These are phyloP conservation scores for Rhizopogon vinicolor DNA, from an alignment of 768 basidiomycete species.

Conservation along the genomic window DNA sequence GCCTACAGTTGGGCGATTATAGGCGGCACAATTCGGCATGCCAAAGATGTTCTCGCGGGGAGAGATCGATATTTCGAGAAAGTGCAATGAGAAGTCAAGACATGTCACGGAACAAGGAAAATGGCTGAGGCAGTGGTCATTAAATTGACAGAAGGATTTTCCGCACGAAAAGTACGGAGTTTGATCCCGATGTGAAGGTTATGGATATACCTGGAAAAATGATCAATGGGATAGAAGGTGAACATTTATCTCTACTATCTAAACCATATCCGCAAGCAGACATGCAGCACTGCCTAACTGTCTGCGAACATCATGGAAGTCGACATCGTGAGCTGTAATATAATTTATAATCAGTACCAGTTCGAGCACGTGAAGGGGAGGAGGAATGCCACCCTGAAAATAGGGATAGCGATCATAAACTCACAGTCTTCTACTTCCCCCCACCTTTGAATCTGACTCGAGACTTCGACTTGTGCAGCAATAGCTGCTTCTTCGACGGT, in stretches of 20 bases:
- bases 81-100: not conserved
- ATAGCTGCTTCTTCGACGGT: slow-evolving; percentile 81
- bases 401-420: slow-evolving; percentile 26
- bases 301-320: slow-evolving; percentile 88
- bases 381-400: not conserved
- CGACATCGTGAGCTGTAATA: slow-evolving; percentile 89
- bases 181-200: not conserved
- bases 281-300: slow-evolving; percentile 80
- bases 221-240: slow-evolving; percentile 4
- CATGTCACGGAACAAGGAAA: not conserved
- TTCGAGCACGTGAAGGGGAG: not conserved
- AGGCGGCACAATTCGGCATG: not conserved
- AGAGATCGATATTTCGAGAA: slow-evolving; percentile 1
- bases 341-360: slow-evolving; percentile 10
- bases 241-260: slow-evolving; percentile 9
- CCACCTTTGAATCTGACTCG: slow-evolving; percentile 95
- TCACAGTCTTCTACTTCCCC: slow-evolving; percentile 99
- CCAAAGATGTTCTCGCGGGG: not conserved
- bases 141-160: not conserved
- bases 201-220: slow-evolving; percentile 3
- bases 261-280: slow-evolving; percentile 37
- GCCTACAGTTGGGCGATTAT: not conserved
- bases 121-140: not conserved
- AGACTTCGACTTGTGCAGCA: slow-evolving; percentile 88
- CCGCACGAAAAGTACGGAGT: slow-evolving; percentile 7